Percentiles rank a stretch among this genome's conserved stretches.
Conservation (phyloP, 208 protist genomes). For the Acanthamoeba lenticulata region DNA sequence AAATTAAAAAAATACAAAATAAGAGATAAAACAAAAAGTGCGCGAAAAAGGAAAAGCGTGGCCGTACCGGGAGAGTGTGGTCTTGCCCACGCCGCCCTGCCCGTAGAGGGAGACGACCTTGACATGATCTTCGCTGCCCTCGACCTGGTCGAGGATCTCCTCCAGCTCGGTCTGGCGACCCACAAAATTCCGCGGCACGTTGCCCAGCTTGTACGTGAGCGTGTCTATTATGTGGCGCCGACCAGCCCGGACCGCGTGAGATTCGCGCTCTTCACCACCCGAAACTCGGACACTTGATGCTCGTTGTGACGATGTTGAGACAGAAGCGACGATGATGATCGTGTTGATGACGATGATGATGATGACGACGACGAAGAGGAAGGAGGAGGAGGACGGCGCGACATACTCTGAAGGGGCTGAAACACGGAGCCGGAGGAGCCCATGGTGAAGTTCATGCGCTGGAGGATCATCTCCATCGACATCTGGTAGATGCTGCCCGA, state of each 20-base stretch:
- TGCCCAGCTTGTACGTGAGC: slow-evolving; percentile 45
- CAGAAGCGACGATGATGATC: not conserved
- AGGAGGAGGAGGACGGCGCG: not conserved
- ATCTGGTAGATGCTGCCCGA: slow-evolving; percentile 48
- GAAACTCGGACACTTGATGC: too few species aligned
- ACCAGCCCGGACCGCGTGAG: too few species aligned
- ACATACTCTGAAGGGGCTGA: slow-evolving; percentile 22
- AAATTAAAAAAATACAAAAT: too few species aligned
- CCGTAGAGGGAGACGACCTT: slow-evolving; percentile 55
- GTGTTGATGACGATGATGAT: too few species aligned
- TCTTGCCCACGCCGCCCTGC: slow-evolving; percentile 51
- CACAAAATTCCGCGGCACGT: not conserved
- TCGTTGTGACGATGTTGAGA: not conserved
- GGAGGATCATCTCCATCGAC: slow-evolving; percentile 62
- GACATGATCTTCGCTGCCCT: slow-evolving; percentile 21
- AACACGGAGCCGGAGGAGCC: slow-evolving; percentile 25
- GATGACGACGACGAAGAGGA: too few species aligned
- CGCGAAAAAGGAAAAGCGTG: not conserved
- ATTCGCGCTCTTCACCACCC: too few species aligned
- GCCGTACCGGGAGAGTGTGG: not conserved
- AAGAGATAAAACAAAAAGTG: not conserved
- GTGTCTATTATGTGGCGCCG: not conserved
- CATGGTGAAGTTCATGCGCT: slow-evolving; percentile 66
- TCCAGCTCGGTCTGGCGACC: slow-evolving; percentile 53
- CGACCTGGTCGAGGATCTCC: slow-evolving; percentile 31